phyloP scores from a whole-genome alignment of 345 rosid genomes.

The Salix brachista region DNA sequence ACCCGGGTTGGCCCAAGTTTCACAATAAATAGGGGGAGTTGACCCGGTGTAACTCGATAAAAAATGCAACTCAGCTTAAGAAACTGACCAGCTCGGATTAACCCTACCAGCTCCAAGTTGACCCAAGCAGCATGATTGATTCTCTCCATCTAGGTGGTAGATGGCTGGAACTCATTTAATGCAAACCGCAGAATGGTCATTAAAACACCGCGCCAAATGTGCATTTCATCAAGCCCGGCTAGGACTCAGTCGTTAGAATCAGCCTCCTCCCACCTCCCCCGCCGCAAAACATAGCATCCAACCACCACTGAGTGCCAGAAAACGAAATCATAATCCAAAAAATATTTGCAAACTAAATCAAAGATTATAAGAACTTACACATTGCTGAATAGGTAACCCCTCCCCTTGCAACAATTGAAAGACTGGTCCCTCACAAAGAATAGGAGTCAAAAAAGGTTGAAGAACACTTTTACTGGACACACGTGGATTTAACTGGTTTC shows the following conservation, averaged over 20 bases:
- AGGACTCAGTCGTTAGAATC: not conserved
- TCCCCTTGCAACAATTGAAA: slow-evolving; percentile 39
- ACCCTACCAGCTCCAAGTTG: no score
- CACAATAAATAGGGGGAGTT: no score
- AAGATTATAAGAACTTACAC: slow-evolving; percentile 34
- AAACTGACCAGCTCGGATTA: no score
- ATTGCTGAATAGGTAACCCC: slow-evolving; percentile 42
- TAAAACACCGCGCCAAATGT: not conserved
- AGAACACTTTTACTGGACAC: not conserved
- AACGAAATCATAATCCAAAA: not conserved
- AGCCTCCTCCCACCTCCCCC: not conserved
- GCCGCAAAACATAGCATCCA: not conserved
- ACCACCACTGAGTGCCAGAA: not conserved
- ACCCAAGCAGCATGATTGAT: not conserved
- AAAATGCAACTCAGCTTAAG: no score
- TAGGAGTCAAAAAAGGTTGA: not conserved
- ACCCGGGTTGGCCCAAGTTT: not conserved
- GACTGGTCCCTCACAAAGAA: slow-evolving; percentile 25
- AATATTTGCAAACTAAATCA: not conserved
- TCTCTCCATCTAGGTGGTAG: not conserved
- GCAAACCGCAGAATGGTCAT: not conserved
- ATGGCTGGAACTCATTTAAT: not conserved
- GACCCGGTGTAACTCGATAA: no score
- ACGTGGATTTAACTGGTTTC: not conserved
- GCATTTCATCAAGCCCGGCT: not conserved